Evolutionary conservation across 2,329 filamentous ascomycete species (phyloP), one percentile per base, ranked within the genome.

Genomic region (Colletotrichum sp.): DNA sequence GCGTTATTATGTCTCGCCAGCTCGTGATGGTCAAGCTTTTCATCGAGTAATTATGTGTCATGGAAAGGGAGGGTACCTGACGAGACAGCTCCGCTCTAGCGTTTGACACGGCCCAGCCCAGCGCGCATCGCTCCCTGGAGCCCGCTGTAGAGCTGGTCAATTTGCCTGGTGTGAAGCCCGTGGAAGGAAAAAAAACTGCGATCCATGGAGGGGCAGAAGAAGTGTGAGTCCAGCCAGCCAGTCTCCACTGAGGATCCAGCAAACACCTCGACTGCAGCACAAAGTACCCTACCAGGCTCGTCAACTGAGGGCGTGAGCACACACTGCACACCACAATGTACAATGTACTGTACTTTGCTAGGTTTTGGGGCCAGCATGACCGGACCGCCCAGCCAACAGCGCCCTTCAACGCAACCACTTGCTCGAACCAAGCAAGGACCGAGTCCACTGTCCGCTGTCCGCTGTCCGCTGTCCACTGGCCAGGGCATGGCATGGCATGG

Each of bases 11-110:
- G 74, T 76, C 67, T 76, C 55, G 67, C 72, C 76, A 79, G 78
- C 77, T 77, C 78, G 78, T 79, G 78, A 81, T 80, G 77, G 76
- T 78, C 78, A 65, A 68, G 73, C 66, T 82, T 83, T 81, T 76
- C 76, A 83, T 83, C 79, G 81, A 79, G 81, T 83, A 83, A 83
- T 83, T 83, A 83, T 83, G 81, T 83, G 81, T 83, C 81, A 83
- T 82, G 69, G 28, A 48, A 48, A 63, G 76, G 75, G 78, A 65
- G 65, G 71, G 67, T 66, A 71, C 74, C 62, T 69, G 72, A 48
- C 71, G 55, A 52, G 61, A 62, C 36, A 67, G 76, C 71, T 77
- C 76, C 74, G 74, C 74, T 74, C 36, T 52, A 65, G 71, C 64
- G 59, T 76, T 59, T 69, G 69, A 69, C 69, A 69, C 63, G 63